Conservation (phyloP, 1,284 basidiomycete species). For the Testicularia cyperi region DNA sequence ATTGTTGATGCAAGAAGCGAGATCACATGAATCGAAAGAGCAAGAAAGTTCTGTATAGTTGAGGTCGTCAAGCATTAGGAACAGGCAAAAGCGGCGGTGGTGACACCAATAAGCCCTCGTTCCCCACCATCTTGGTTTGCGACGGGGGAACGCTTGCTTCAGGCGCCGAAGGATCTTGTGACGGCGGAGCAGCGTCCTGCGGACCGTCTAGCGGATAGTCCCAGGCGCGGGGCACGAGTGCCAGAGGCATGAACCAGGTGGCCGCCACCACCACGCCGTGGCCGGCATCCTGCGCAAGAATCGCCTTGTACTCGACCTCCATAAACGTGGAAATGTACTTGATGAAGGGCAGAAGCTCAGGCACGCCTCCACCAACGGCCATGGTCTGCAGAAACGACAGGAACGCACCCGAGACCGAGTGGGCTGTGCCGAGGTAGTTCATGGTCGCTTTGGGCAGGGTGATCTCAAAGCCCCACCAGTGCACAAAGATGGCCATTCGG, state of each 20-base stretch:
- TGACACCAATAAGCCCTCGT: too few relatives aligned
- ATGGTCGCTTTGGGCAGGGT: slow-evolving; percentile 48
- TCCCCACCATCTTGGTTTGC: too few relatives aligned
- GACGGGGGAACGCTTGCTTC: too few relatives aligned
- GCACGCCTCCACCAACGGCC: slow-evolving; percentile 46
- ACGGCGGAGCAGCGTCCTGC: too few relatives aligned
- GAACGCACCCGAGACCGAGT: slow-evolving; percentile 47
- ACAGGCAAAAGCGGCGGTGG: too few relatives aligned
- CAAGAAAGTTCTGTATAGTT: too few relatives aligned
- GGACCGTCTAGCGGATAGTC: slow-evolving; percentile 35
- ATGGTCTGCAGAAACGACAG: slow-evolving; percentile 50
- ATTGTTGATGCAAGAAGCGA: too few relatives aligned
- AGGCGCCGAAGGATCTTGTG: too few relatives aligned
- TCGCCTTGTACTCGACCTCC: slow-evolving; percentile 53
- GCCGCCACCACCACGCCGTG: slow-evolving; percentile 48
- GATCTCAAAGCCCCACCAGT: slow-evolving; percentile 58
- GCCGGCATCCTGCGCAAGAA: slow-evolving; percentile 43
- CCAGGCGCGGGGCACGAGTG: slow-evolving; percentile 37
- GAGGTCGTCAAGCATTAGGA: too few relatives aligned
- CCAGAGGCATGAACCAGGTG: slow-evolving; percentile 49
- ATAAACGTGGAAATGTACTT: slow-evolving; percentile 50
- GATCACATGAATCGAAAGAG: too few relatives aligned
- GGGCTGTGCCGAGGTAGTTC: slow-evolving; percentile 48
- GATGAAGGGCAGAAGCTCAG: slow-evolving; percentile 52
- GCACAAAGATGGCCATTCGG: slow-evolving; percentile 52